Conservation (phyloP, 148 eudicot genomes). For the Camellia sinensis region DNA sequence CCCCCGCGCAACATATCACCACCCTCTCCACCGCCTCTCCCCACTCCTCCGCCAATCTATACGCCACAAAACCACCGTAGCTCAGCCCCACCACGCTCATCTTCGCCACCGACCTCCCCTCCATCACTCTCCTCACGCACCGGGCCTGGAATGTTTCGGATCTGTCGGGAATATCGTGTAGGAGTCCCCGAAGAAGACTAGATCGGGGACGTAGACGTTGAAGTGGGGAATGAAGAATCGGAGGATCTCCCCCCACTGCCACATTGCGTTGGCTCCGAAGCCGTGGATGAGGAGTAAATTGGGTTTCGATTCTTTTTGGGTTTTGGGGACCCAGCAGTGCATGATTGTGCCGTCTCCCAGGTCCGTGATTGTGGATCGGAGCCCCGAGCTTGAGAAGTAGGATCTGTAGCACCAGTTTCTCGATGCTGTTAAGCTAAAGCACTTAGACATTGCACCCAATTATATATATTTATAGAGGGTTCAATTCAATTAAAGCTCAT, state of each 20-base stretch:
- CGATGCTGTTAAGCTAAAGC: constrained; percentile 57
- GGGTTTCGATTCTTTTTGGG: constrained; percentile 42
- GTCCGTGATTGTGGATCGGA: constrained; percentile 51
- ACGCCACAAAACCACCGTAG: constrained; percentile 90
- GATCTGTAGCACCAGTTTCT: constrained; percentile 41
- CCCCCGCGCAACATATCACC: constrained; percentile 70
- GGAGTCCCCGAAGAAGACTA: constrained; percentile 81
- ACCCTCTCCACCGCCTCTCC: constrained; percentile 54
- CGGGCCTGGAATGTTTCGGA: constrained; percentile 78
- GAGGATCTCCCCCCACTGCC: constrained; percentile 64
- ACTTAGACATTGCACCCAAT: constrained; percentile 35
- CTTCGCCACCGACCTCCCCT: constrained; percentile 34
- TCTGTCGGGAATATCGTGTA: constrained; percentile 61
- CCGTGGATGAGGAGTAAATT: constrained; percentile 71
- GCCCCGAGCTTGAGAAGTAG: constrained; percentile 54
- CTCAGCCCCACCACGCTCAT: constrained; percentile 68
- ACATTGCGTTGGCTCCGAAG: constrained; percentile 70
- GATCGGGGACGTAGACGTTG: constrained; percentile 85
- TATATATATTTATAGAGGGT: neutral
- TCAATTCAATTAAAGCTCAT: neutral
- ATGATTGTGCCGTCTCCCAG: constrained; percentile 69
- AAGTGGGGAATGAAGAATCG: constrained; percentile 38
- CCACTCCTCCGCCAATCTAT: constrained; percentile 57
- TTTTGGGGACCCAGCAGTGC: constrained; percentile 80
- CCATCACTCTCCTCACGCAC: constrained; percentile 61